These are phyloP conservation scores for Cystobasidium slooffiae DNA, from an alignment of 1,284 basidiomycete species.

Conservation along the genomic window DNA sequence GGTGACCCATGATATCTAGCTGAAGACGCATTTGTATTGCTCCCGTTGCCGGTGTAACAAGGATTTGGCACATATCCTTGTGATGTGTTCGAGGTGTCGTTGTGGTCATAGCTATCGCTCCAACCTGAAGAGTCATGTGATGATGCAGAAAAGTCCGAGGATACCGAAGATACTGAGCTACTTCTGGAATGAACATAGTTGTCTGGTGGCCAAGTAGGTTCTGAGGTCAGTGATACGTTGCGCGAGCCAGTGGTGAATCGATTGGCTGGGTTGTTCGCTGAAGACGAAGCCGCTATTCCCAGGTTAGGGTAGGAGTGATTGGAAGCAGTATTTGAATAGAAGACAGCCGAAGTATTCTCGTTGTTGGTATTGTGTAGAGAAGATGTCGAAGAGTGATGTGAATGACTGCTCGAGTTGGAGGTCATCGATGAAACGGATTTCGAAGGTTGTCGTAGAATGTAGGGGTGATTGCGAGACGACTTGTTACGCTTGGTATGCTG, in stretches of 20 bases:
- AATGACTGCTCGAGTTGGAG: slow-evolving; percentile 4
- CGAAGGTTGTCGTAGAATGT: slow-evolving; percentile 7
- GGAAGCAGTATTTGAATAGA: background rate
- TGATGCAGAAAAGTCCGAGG: slow-evolving; percentile 2
- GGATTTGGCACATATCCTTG: background rate
- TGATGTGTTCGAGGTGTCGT: background rate
- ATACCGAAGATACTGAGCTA: slow-evolving; percentile 11
- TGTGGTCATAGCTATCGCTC: background rate
- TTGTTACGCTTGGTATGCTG: background rate
- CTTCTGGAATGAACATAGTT: slow-evolving; percentile 23
- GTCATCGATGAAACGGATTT: slow-evolving; percentile 5
- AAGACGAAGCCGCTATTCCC: background rate
- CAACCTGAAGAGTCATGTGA: background rate
- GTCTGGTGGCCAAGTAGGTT: background rate
- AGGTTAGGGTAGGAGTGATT: background rate
- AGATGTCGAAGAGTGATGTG: background rate
- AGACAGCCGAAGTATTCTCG: background rate
- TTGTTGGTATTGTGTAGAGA: background rate
- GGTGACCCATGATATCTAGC: too few species aligned
- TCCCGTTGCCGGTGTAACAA: background rate
- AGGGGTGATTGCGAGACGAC: slow-evolving; percentile 9
- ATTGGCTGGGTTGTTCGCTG: background rate
- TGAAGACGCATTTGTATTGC: background rate
- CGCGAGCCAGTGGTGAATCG: background rate
- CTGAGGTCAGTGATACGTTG: background rate